Base-by-base conservation (phyloP, 2,329 filamentous ascomycete genomes). In the Lasiodiplodia gonubiensis region DNA sequence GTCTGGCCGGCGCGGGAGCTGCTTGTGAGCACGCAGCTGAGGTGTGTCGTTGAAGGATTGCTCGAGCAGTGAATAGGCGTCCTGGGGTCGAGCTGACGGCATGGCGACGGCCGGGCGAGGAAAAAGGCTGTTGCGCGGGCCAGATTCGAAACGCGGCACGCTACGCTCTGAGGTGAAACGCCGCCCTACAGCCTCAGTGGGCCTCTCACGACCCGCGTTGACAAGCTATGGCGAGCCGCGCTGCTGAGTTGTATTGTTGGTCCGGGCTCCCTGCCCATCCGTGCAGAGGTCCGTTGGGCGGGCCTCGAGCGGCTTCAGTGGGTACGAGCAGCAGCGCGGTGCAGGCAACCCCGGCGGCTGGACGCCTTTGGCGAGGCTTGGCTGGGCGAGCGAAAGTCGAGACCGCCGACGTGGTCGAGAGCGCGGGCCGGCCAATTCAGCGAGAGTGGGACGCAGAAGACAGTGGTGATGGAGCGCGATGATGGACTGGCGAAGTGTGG, bases 21-120 rank as follows among this genome's bases (percentile, higher is more conserved):
- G 68, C 53, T 73, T 74, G 70, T 74, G 72, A 0, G 75, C 68
- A 68, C 70, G 73, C 18, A 74, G 69, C 35, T 72, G 70, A 10
- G 76, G 72, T 4, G 65, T 27, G 49, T 73, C 61, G 48, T 72
- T 66, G 71, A 77, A 77, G 21, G 76, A 74, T 27, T 73, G 72
- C 53, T 78, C 75, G 64, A 78, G 76, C 68, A 74, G 67, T 33
- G 72, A 69, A 71, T 76, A 75, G 49, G 73, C 68, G 55, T 67
- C 59, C 68, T 74, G 71, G 2, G 74, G 69, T 66, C 53, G 66
- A 25, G 66, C 66, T 48, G 66, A 67, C 33, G 66, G 66, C 66
- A 67, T 67, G 49, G 57, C 57, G 59, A 25, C 2, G 11, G 30
- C 35, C 25, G 30, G 30, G 30, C 64, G 59, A 35, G 30, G 25